Base-by-base conservation (phyloP, 345 rosid genomes). In the Hibiscus tridactylites region DNA sequence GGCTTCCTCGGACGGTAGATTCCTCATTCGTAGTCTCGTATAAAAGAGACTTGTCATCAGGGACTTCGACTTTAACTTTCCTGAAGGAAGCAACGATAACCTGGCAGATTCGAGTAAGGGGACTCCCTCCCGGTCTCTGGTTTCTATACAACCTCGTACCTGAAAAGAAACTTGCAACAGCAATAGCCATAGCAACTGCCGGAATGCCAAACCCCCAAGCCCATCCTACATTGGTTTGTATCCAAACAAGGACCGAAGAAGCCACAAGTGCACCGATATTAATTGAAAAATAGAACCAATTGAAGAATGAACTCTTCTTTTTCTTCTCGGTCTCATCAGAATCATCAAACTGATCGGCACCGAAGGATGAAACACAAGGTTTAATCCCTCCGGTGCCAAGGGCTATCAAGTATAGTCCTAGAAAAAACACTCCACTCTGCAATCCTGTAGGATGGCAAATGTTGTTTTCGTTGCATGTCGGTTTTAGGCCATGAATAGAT, bases 281-380 rank as follows among this genome's bases (percentile, higher is more conserved):
- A 37, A 80, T 84, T 0, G 87, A 82, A 65, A 88, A 78, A 69
- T 82, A 83, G 52, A 86, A 83, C 91, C 87, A 86, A 54, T 82
- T 85, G 72, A 86, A 85, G 86, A 87, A 87, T 10, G 87, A 85
- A 53, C 80, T 72, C 71, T 84, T 85, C 71, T 78, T 79, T 17
- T 72, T 74, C 79, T 82, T 80, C 79, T 87, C 91, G 0, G 11
- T 19, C 35, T 77, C 77, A 29, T 84, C 83, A 0, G 83, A 73
- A 5, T 85, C 79, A 63, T 82, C 91, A 39, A 87, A 89, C 71
- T 87, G 88, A 79, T 89, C 90, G 7, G 87, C 88, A 11, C 86
- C 88, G 59, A 81, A 85, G 26, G 91, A 83, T 9, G 89, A 87
- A 37, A 85, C 88, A 57, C 88, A 85, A 44, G 91, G 91, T 75